Percentiles rank a stretch among this genome's conserved stretches.
Conservation (phyloP, 2,329 filamentous ascomycete genomes). For the Xylariaceae sp. region DNA sequence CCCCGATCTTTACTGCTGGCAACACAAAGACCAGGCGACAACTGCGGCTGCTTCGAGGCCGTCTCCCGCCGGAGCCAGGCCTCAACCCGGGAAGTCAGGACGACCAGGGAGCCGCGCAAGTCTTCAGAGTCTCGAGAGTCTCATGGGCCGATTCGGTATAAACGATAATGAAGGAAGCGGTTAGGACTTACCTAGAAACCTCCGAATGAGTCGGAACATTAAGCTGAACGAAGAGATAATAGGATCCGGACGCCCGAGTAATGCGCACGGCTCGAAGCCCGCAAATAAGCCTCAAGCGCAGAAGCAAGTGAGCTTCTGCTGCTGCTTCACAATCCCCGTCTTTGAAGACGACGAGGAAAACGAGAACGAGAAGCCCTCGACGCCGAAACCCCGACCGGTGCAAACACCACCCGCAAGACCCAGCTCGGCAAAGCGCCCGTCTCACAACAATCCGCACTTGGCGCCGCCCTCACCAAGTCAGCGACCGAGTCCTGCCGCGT, state of each 20-base stretch:
- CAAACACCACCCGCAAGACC: constrained; percentile 34
- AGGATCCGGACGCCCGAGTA: constrained; percentile 14
- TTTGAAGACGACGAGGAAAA: constrained; percentile 33
- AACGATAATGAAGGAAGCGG: constrained; percentile 54
- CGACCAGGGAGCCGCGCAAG: constrained; percentile 79
- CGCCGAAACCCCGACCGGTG: constrained; percentile 44
- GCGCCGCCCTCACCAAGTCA: constrained; percentile 28
- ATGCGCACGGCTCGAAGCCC: constrained; percentile 23
- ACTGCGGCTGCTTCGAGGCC: constrained; percentile 43
- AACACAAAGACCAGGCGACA: constrained; percentile 82
- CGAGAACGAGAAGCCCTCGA: constrained; percentile 36
- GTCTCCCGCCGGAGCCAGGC: constrained; percentile 35
- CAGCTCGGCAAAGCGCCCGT: constrained; percentile 28
- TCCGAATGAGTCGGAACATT: constrained; percentile 8
- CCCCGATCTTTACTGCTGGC: constrained; percentile 79
- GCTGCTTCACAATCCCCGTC: constrained; percentile 48
- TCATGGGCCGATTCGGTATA: constrained; percentile 73
- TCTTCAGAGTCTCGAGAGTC: constrained; percentile 69
- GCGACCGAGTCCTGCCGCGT: constrained; percentile 25
- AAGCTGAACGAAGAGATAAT: constrained; percentile 28
- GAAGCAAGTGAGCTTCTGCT: constrained; percentile 41
- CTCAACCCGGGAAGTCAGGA: constrained; percentile 48
- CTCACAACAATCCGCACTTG: constrained; percentile 26
- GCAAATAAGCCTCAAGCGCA: constrained; percentile 27
- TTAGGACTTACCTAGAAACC: constrained; percentile 21